phyloP scores from a whole-genome alignment of 345 rosid species.

The Mercurialis annua region DNA sequence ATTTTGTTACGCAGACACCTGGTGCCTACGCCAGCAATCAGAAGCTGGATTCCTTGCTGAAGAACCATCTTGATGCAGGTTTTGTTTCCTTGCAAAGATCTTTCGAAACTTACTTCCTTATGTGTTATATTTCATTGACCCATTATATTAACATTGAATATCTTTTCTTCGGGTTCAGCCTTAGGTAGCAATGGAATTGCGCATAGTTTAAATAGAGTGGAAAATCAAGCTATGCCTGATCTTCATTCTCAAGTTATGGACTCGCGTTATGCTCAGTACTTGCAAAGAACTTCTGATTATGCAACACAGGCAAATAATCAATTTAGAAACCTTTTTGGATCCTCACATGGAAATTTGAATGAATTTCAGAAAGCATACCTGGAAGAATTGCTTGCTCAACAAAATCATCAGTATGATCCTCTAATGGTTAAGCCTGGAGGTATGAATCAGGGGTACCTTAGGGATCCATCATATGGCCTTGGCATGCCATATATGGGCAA shows the following conservation, averaged over 20 bases:
- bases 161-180: constrained; percentile 38
- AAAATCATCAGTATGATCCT: constrained; percentile 57
- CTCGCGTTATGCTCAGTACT: constrained; percentile 47
- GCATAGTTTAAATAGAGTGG: constrained; percentile 37
- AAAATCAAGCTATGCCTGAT: constrained; percentile 47
- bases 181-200: constrained; percentile 42
- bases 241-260: constrained; percentile 47
- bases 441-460: constrained; percentile 44
- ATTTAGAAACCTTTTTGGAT: constrained; percentile 40
- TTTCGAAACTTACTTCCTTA: background rate
- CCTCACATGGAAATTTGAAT: constrained; percentile 43
- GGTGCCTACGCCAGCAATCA: constrained; percentile 47
- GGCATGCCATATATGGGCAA: constrained; percentile 46
- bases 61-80: constrained; percentile 54
- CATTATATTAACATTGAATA: constrained; percentile 7
- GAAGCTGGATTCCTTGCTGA: constrained; percentile 41
- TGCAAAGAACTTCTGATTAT: constrained; percentile 45
- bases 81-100: constrained; percentile 19
- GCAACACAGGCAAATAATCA: constrained; percentile 31
- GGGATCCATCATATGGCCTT: constrained; percentile 50
- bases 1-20: constrained; percentile 32
- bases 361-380: constrained; percentile 53
- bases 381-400: constrained; percentile 62
- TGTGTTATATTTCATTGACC: background rate
- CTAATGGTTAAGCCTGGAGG: constrained; percentile 47